These are phyloP conservation scores for Blastobotrys proliferans DNA, from an alignment of 1,139 yeast species.

Conservation along the genomic window DNA sequence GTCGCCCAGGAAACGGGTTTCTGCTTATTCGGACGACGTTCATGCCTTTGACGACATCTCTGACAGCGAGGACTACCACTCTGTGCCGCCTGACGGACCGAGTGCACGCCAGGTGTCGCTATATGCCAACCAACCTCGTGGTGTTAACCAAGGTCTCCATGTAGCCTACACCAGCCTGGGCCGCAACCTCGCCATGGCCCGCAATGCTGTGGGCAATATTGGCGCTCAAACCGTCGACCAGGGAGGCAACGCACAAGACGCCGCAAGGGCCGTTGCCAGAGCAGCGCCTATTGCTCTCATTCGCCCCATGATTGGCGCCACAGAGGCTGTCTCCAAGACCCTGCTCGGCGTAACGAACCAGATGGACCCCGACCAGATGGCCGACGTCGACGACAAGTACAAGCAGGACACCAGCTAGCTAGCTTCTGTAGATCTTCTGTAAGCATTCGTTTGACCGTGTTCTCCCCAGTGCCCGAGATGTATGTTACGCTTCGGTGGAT, in stretches of 20 bases:
- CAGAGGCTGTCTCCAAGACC: constrained; percentile 82
- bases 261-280: constrained; percentile 62
- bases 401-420: constrained; percentile 3
- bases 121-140: constrained; percentile 80
- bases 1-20: constrained; percentile 27
- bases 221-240: constrained; percentile 53
- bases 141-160: constrained; percentile 64
- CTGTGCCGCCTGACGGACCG: constrained; percentile 11
- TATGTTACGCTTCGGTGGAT: too few species aligned
- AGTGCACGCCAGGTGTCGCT: constrained; percentile 48
- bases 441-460: too few species aligned
- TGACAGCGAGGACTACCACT: constrained; percentile 32
- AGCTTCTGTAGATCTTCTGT: too few species aligned
- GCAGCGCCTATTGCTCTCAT: constrained; percentile 78
- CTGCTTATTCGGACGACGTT: constrained; percentile 30
- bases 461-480: too few species aligned
- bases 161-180: constrained; percentile 73
- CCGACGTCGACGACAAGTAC: constrained; percentile 11
- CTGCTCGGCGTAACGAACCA: constrained; percentile 81
- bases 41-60: constrained; percentile 24
- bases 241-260: constrained; percentile 51
- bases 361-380: constrained; percentile 58
- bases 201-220: constrained; percentile 57
- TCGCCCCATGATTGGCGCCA: constrained; percentile 87
- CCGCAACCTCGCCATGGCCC: constrained; percentile 62